Percentiles rank a stretch among this genome's conserved stretches.
These are phyloP conservation scores for Sporormia fimetaria DNA, from an alignment of 495 filamentous ascomycete genomes.

Conservation along the genomic window DNA sequence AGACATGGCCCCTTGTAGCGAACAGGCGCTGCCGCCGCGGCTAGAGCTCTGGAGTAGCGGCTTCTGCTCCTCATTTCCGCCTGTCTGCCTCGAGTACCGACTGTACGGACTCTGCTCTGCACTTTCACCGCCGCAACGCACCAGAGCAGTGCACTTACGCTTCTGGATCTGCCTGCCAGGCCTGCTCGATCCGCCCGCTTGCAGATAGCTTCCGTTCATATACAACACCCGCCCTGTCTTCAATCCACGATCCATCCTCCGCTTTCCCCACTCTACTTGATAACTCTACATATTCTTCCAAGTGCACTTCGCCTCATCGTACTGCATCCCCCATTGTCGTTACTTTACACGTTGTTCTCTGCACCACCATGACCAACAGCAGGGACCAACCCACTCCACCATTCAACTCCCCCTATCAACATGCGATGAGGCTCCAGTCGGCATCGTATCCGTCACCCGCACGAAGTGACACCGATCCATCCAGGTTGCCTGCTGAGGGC, in stretches of 20 bases:
- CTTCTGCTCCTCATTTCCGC: slow-evolving; percentile 4
- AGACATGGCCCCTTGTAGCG: too few species aligned
- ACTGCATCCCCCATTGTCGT: not conserved
- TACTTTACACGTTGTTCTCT: slow-evolving; percentile 1
- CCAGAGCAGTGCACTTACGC: slow-evolving; percentile 5
- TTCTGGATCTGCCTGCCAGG: not conserved
- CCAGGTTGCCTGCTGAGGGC: slow-evolving; percentile 16
- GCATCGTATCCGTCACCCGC: slow-evolving; percentile 23
- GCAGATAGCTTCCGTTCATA: slow-evolving; percentile 7
- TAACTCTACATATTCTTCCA: not conserved
- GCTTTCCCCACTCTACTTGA: not conserved
- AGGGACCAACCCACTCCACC: slow-evolving; percentile 17
- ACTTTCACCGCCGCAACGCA: slow-evolving; percentile 21
- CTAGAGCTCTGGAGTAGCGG: not conserved
- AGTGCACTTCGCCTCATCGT: not conserved
- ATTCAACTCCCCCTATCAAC: slow-evolving; percentile 21
- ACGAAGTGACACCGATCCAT: slow-evolving; percentile 18
- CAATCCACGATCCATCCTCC: not conserved
- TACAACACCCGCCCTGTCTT: not conserved
- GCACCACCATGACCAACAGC: slow-evolving; percentile 12
- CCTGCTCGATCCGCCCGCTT: slow-evolving; percentile 1
- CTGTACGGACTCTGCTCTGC: slow-evolving; percentile 7
- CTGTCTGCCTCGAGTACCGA: slow-evolving; percentile 22
- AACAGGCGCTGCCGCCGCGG: not conserved
- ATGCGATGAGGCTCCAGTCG: slow-evolving; percentile 19